A percentile compares a stretch with the other conserved stretches of the same genome.
These are phyloP conservation scores for Pichia sporocuriosa DNA, from an alignment of 805 yeast species.

Conservation along the genomic window DNA sequence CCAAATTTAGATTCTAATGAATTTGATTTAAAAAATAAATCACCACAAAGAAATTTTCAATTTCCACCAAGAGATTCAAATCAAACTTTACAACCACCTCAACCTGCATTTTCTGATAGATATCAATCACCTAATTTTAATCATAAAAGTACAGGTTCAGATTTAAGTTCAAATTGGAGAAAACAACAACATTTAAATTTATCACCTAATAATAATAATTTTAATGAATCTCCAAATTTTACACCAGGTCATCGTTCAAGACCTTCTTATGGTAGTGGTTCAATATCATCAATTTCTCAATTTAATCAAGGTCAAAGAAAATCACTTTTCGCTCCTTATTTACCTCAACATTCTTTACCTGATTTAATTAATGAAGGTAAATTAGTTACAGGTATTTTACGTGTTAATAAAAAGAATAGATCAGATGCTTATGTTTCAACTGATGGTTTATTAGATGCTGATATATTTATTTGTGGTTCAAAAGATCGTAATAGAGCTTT, in stretches of 20 bases:
- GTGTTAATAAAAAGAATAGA: slow-evolving; percentile 93
- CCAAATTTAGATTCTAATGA: slow-evolving; percentile 12
- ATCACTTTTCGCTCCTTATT: slow-evolving; percentile 90
- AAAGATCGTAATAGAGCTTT: slow-evolving; percentile 96
- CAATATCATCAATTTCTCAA: slow-evolving; percentile 45
- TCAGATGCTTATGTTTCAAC: slow-evolving; percentile 98
- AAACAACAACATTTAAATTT: slow-evolving; percentile 21
- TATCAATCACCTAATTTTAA: slow-evolving; percentile 19
- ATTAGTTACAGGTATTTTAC: slow-evolving; percentile 82
- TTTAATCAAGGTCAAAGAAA: slow-evolving; percentile 45
- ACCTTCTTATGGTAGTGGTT: slow-evolving; percentile 63
- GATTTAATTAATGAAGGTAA: slow-evolving; percentile 84
- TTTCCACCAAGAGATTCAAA: slow-evolving; percentile 49
- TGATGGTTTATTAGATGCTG: slow-evolving; percentile 92
- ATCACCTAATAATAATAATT: slow-evolving; percentile 14
- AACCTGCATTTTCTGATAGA: slow-evolving; percentile 43
- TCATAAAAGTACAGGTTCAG: slow-evolving; percentile 35
- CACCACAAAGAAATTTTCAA: slow-evolving; percentile 50
- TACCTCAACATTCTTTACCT: slow-evolving; percentile 90
- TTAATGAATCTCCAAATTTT: slow-evolving; percentile 33
- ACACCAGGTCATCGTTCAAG: slow-evolving; percentile 67
- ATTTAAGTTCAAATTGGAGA: slow-evolving; percentile 61
- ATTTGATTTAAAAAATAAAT: slow-evolving; percentile 19
- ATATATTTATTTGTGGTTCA: slow-evolving; percentile 95
- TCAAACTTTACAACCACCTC: slow-evolving; percentile 40